Percentiles rank a stretch among this genome's conserved stretches.
Conservation (phyloP, 208 protist species). For the Trypanosoma brucei region DNA sequence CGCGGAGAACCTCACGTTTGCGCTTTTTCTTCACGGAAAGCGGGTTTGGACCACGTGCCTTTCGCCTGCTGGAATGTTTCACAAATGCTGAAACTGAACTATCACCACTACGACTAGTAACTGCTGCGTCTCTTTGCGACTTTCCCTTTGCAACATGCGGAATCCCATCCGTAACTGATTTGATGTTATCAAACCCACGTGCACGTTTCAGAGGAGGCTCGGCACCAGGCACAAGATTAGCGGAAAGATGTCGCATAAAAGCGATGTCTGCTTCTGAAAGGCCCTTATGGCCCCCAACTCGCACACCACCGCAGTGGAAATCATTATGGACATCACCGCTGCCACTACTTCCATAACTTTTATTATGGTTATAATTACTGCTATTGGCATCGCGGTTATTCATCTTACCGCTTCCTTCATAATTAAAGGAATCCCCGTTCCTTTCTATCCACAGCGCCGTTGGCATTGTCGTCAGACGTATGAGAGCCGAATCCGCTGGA, state of each 20-base stretch:
- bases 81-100: too few relatives aligned
- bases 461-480: slow-evolving; percentile 57
- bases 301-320: not conserved
- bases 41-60: slow-evolving; percentile 41
- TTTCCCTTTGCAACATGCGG: too few relatives aligned
- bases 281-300: slow-evolving; percentile 5
- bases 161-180: too few relatives aligned
- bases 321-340: not conserved
- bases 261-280: slow-evolving; percentile 26
- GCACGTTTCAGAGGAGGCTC: too few relatives aligned
- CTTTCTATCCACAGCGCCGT: slow-evolving; percentile 69
- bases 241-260: slow-evolving; percentile 23
- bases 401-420: slow-evolving; percentile 15
- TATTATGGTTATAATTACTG: not conserved
- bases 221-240: slow-evolving; percentile 2
- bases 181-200: too few relatives aligned
- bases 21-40: slow-evolving; percentile 80
- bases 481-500: slow-evolving; percentile 36
- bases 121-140: too few relatives aligned
- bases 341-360: not conserved
- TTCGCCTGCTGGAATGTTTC: not conserved
- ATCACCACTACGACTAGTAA: too few relatives aligned
- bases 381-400: not conserved
- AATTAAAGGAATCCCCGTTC: slow-evolving; percentile 44
- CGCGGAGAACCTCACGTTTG: slow-evolving; percentile 60